Conservation (phyloP, 2,329 filamentous ascomycete species). For the Ascochyta fabae region DNA sequence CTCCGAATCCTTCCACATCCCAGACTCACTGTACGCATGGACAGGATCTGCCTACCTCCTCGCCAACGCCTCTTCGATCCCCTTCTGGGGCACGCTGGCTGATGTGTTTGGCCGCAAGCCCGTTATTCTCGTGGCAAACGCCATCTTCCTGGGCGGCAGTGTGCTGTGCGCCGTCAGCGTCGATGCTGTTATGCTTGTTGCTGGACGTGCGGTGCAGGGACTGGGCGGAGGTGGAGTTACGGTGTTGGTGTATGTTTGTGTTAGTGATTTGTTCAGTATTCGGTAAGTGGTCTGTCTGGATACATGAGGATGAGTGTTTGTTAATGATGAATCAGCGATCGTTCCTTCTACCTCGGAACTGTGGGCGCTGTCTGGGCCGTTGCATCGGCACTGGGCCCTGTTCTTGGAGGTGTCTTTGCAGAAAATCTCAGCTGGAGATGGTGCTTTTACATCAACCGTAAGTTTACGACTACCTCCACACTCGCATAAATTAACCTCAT, state of each 20-base stretch:
- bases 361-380: conserved; percentile 62
- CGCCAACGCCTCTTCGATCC: conserved; percentile 48
- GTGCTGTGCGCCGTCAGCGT: conserved; percentile 58
- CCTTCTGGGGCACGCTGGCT: conserved; percentile 51
- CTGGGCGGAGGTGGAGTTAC: conserved; percentile 61
- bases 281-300: conserved; percentile 28
- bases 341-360: conserved; percentile 59
- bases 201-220: conserved; percentile 61
- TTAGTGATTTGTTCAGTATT: conserved; percentile 61
- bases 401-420: conserved; percentile 61
- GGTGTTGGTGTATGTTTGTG: conserved; percentile 60
- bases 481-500: conserved; percentile 25
- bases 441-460: conserved; percentile 52
- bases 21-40: conserved; percentile 77
- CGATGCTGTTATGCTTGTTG: conserved; percentile 60
- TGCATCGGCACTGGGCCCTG: conserved; percentile 60
- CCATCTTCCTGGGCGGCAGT: conserved; percentile 57
- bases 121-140: conserved; percentile 43
- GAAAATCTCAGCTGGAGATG: conserved; percentile 58
- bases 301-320: not conserved
- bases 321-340: conserved; percentile 38
- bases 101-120: conserved; percentile 50
- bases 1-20: conserved; percentile 64
- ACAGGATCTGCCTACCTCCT: conserved; percentile 62
- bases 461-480: not conserved